These are phyloP conservation scores for Aphanocladium album DNA, from an alignment of 2,329 filamentous ascomycete genomes.

Conservation along the genomic window DNA sequence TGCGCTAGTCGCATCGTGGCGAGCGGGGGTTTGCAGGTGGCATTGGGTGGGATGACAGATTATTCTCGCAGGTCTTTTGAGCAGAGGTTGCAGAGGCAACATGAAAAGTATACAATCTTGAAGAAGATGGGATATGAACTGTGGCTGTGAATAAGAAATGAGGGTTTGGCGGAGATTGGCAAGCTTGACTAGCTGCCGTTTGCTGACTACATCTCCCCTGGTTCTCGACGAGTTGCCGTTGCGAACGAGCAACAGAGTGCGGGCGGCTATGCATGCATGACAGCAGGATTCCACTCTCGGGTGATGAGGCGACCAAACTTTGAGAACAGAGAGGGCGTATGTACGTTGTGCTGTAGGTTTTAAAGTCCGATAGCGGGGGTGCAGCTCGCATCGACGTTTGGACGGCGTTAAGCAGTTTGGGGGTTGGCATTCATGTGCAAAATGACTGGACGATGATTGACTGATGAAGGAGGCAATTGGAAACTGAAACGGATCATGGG, in stretches of 20 bases:
- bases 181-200: neutral
- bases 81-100: neutral
- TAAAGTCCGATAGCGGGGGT: constrained; percentile 4
- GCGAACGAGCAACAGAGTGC: neutral
- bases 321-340: neutral
- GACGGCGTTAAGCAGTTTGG: constrained; percentile 1
- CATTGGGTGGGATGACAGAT: neutral
- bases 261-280: neutral
- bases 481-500: neutral
- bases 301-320: constrained; percentile 1
- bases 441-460: neutral
- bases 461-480: neutral
- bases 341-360: neutral
- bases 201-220: neutral
- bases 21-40: neutral
- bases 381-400: neutral
- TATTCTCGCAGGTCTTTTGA: neutral
- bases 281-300: neutral
- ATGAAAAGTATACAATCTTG: no score
- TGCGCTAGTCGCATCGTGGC: constrained; percentile 4
- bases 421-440: neutral
- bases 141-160: neutral
- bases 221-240: neutral
- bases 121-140: neutral
- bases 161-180: neutral